A percentile compares a stretch with the other conserved stretches of the same genome.
Conservation (phyloP, 2,329 filamentous ascomycete species). For the Fusarium napiforme region DNA sequence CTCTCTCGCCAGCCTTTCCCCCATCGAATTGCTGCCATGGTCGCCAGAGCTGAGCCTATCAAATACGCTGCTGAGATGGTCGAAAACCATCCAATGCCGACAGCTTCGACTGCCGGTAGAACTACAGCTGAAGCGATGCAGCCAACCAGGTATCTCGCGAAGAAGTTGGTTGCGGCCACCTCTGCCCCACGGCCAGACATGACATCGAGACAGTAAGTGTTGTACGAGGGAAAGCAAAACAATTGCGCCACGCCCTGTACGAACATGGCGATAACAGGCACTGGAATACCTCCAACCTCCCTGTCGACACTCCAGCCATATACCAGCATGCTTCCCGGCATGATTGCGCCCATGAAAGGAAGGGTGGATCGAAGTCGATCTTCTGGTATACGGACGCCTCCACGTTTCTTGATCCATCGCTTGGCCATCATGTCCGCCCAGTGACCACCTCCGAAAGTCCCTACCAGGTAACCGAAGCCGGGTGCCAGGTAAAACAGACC, state of each 20-base stretch:
- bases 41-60: slow-evolving; percentile 50
- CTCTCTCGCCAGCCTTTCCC: slow-evolving; percentile 54
- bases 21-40: slow-evolving; percentile 53
- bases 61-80: slow-evolving; percentile 66
- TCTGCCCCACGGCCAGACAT: slow-evolving; percentile 76
- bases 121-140: slow-evolving; percentile 77
- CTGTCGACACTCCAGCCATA: slow-evolving; percentile 66
- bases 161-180: slow-evolving; percentile 83
- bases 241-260: slow-evolving; percentile 78
- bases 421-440: slow-evolving; percentile 76
- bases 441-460: slow-evolving; percentile 77
- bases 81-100: slow-evolving; percentile 85
- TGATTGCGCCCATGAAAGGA: slow-evolving; percentile 65
- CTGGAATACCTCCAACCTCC: slow-evolving; percentile 61
- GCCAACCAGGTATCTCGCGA: slow-evolving; percentile 79
- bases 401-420: slow-evolving; percentile 69
- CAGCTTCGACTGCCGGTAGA: slow-evolving; percentile 76
- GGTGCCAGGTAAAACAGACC: slow-evolving; percentile 81
- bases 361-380: slow-evolving; percentile 72
- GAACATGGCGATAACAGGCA: slow-evolving; percentile 80
- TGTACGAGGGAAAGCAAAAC: slow-evolving; percentile 79
- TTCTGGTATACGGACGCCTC: slow-evolving; percentile 71
- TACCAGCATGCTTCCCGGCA: slow-evolving; percentile 72
- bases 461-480: slow-evolving; percentile 74
- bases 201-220: slow-evolving; percentile 85